phyloP scores from a whole-genome alignment of 148 eudicot genomes.

The Dysphania ambrosioides region DNA sequence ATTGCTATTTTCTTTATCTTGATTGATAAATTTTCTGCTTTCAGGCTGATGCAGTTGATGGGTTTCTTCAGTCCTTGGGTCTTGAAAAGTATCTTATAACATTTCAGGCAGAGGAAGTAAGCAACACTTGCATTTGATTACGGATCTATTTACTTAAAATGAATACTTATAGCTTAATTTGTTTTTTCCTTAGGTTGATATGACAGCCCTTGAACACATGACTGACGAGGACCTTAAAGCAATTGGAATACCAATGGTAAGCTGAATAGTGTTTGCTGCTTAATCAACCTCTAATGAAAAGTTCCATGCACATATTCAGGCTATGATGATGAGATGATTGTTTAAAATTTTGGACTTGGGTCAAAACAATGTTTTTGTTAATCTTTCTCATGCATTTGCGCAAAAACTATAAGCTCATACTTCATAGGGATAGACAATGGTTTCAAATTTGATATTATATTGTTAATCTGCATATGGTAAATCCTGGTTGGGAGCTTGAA shows the following conservation, averaged over 20 bases:
- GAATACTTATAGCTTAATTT: not conserved
- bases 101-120: constrained; percentile 82
- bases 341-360: not conserved
- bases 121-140: constrained; percentile 6
- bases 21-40: constrained; percentile 12
- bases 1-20: not conserved
- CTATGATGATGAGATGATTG: not conserved
- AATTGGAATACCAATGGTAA: constrained; percentile 93
- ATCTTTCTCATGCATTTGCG: not conserved
- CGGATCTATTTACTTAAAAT: not conserved
- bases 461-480: not conserved
- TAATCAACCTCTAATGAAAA: not conserved
- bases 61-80: constrained; percentile 68
- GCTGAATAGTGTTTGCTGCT: constrained; percentile 3
- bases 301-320: not conserved
- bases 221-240: constrained; percentile 82
- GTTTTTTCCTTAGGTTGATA: constrained; percentile 65
- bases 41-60: constrained; percentile 73
- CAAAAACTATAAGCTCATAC: not conserved
- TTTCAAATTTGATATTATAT: not conserved
- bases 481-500: not conserved
- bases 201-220: constrained; percentile 88
- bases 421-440: no score
- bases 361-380: not conserved
- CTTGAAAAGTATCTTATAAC: constrained; percentile 73